These are phyloP conservation scores for Aspergillus caelatus DNA, from an alignment of 2,329 filamentous ascomycete species.

Conservation along the genomic window DNA sequence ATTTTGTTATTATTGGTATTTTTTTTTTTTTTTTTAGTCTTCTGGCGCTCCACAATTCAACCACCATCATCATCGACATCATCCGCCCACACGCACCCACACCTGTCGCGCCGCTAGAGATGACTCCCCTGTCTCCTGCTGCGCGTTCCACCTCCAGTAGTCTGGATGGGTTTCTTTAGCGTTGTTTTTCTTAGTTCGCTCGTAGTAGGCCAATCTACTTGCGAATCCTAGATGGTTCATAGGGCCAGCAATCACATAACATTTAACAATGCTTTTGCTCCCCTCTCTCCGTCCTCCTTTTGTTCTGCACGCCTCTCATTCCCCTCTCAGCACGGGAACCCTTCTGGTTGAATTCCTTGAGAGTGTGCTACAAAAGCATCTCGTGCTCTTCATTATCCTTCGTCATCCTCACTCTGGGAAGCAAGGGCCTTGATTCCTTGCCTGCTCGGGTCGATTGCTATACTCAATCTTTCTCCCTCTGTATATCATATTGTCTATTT, in stretches of 20 bases:
- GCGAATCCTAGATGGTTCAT: slow-evolving; percentile 22
- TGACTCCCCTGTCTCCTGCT: slow-evolving; percentile 20
- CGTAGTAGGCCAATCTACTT: slow-evolving; percentile 19
- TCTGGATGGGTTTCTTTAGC: slow-evolving; percentile 23
- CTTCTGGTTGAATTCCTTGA: slow-evolving; percentile 7
- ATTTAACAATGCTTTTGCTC: slow-evolving; percentile 32
- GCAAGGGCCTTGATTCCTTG: slow-evolving; percentile 6
- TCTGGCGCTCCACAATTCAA: slow-evolving; percentile 10
- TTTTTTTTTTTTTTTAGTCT: background rate
- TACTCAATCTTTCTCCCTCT: background rate
- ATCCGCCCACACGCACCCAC: slow-evolving; percentile 19
- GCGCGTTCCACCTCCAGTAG: slow-evolving; percentile 20
- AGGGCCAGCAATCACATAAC: slow-evolving; percentile 33
- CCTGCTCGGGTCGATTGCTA: background rate
- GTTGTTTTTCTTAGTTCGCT: slow-evolving; percentile 18
- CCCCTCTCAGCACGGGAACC: slow-evolving; percentile 11
- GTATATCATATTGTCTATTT: background rate
- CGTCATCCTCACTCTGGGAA: slow-evolving; percentile 7
- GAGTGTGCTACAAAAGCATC: slow-evolving; percentile 7
- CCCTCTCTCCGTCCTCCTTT: slow-evolving; percentile 18
- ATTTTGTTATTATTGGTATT: background rate
- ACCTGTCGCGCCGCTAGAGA: slow-evolving; percentile 21
- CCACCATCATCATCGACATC: slow-evolving; percentile 22
- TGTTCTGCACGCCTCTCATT: slow-evolving; percentile 12
- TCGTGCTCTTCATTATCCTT: slow-evolving; percentile 2